Base-by-base conservation (phyloP, 768 basidiomycete species). In the Pleurotus giganteus region DNA sequence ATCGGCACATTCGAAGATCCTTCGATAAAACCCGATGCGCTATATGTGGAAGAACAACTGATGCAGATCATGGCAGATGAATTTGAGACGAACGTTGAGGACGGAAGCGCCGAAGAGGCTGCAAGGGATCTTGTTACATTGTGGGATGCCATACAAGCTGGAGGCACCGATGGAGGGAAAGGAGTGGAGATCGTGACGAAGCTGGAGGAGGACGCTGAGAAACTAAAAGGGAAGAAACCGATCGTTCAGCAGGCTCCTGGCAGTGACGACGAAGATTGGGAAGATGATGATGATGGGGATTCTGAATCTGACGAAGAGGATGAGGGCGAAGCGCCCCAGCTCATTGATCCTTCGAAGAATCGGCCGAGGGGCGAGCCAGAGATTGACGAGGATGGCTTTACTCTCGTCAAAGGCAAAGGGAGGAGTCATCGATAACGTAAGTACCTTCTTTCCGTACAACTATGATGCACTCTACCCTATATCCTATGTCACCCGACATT, bases 321-420 rank as follows among this genome's bases (percentile, higher is more conserved):
- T 57, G 83, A 66, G 61, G 77, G 80, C 4, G 80, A 76, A 36
- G 79, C 69, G 1, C 90, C 89, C 2, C 76, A 76, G 60, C 67
- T 91, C 21, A 60, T 88, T 17, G 75, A 80, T 54, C 70, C 61
- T n/a, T 41, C 39, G 17, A n/a, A 6, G 7, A 12, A 26, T 8
- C 32, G 15, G 24, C 15, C n/a, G n/a, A 74, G 69, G 49, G 71
- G 76, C 9, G 86, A 88, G 62, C 87, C 89, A 0, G 81, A 91
- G 47, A 77, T 95, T 0, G 95, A 98, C 62, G 90, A 94, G 57
- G 94, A 98, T 56, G 95, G 95, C 0, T 98, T 98, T 66, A 92
- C 88, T 2, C 65, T 88, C 47, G 91, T 98, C 2, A 80, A 80
- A 61, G 75, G 74, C 23, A 85, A 82, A 61, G 78, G 82, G 9